Evolutionary conservation across 352 stramenopile genomes (phyloP), one percentile per base, ranked within the genome.

Genomic region (Phytophthora cryptogea): DNA sequence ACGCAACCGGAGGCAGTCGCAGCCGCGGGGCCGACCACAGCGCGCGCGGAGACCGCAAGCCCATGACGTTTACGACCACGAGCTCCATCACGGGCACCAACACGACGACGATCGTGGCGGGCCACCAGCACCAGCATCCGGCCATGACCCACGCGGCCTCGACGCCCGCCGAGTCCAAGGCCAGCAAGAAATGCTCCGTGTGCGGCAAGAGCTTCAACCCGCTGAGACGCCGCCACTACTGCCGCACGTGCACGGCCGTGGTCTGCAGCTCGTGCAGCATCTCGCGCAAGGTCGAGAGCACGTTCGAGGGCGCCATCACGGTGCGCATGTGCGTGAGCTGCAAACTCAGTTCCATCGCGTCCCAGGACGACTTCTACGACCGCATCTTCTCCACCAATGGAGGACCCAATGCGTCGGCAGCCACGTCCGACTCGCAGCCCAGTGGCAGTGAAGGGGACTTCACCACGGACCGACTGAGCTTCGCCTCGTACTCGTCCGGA

Each of bases 181-280:
- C 51, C 43, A 63, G 49, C 43, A 90, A 90, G 53, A 90, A 89
- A 51, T 95, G 86, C 59, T 76, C 76, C 0, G 78, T 90, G 8
- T 95, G 86, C 57, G 82, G 78, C 61, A 95, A 94, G 64, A 80
- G 72, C 45, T 95, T 95, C 55, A 94, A 92, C 43, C 83, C 86
- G 23, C 55, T 95, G 63, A 78, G 84, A 5, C 72, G 86, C 27
- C 78, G 85, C 45, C 87, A 95, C 64, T 77, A 81, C 45, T 95
- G 86, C 59, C 76, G 84, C 30, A 80, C 74, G 35, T 95, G 86
- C 54, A 75, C 72, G 7, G 70, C 72, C 30, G 83, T 90, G 1
- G 79, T 95, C 5, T 95, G 86, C 73, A 86, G 71, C 43, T 83
- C 82, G 58, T 95, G 86, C 72, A 90, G 80, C 55, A 88, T 76